Evolutionary conservation across 2,329 filamentous ascomycete species (phyloP).

Genomic region (Aureobasidium sp.): DNA sequence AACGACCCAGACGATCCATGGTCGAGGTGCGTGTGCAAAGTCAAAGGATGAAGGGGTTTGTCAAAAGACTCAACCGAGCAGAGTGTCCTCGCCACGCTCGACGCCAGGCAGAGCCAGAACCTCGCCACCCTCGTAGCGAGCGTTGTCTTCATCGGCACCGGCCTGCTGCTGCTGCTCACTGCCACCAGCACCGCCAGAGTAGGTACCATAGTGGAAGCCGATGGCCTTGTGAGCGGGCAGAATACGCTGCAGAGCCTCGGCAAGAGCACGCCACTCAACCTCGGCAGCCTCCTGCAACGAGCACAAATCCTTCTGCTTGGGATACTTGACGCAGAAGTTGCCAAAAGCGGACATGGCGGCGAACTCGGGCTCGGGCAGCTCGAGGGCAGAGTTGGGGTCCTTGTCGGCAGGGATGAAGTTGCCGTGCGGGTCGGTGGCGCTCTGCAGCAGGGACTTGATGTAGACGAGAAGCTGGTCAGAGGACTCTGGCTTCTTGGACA

Average conservation of each 20-base stretch:
- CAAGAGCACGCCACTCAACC: constrained; percentile 22
- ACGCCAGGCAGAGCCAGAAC: neutral
- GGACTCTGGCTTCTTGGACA: constrained; percentile 22
- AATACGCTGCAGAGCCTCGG: neutral
- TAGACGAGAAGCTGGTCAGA: constrained; percentile 23
- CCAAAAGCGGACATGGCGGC: constrained; percentile 23
- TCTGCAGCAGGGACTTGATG: neutral
- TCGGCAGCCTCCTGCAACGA: constrained; percentile 24
- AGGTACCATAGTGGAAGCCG: neutral
- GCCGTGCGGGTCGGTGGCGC: neutral
- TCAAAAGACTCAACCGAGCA: neutral
- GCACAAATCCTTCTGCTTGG: constrained; percentile 17
- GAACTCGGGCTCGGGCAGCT: too few relatives aligned
- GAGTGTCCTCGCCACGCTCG: neutral
- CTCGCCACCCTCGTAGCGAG: neutral
- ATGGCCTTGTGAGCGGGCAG: neutral
- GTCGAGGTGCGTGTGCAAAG: neutral
- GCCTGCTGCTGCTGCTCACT: too few relatives aligned
- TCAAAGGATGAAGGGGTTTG: too few relatives aligned
- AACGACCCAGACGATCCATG: neutral
- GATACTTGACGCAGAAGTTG: constrained; percentile 25
- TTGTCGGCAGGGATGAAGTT: neutral
- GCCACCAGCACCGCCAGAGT: too few relatives aligned
- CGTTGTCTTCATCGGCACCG: neutral
- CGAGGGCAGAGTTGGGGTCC: constrained; percentile 19